A percentile compares a stretch with the other conserved stretches of the same genome.
Evolutionary conservation across 441 rosid genomes (phyloP).

Genomic region (Pelargonium myrrhifolium): DNA sequence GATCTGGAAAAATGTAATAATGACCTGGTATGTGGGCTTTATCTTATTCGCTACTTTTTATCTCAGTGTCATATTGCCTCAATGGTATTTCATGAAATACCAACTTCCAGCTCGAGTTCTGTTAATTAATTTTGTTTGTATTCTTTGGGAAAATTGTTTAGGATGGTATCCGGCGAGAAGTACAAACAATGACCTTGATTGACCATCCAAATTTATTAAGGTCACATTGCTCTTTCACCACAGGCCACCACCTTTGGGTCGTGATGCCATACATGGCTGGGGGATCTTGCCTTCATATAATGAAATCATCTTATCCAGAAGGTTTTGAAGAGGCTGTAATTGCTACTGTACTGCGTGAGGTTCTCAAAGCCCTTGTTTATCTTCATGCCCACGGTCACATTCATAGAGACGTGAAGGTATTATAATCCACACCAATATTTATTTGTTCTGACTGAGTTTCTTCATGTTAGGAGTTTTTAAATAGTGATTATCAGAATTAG

Average conservation of each 20-base stretch:
- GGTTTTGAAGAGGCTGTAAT: constrained; percentile 95
- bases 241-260: constrained; percentile 87
- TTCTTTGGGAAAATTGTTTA: constrained; percentile 26
- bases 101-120: not conserved
- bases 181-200: constrained; percentile 87
- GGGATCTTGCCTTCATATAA: constrained; percentile 95
- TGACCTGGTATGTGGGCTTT: constrained; percentile 57
- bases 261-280: constrained; percentile 99
- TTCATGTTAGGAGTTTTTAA: constrained; percentile 9
- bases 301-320: constrained; percentile 74
- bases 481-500: not conserved
- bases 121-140: not conserved
- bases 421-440: constrained; percentile 8
- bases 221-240: constrained; percentile 93
- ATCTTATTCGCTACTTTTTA: constrained; percentile 14
- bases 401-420: constrained; percentile 97
- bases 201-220: constrained; percentile 81
- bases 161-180: constrained; percentile 99
- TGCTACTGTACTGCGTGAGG: constrained; percentile 79
- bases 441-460: not conserved
- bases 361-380: constrained; percentile 94
- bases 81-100: not conserved
- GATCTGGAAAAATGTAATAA: constrained; percentile 95
- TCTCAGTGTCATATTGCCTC: not conserved
- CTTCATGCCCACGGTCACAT: constrained; percentile 94